These are phyloP conservation scores for Cercospora zeina DNA, from an alignment of 2,329 filamentous ascomycete species.

Conservation along the genomic window DNA sequence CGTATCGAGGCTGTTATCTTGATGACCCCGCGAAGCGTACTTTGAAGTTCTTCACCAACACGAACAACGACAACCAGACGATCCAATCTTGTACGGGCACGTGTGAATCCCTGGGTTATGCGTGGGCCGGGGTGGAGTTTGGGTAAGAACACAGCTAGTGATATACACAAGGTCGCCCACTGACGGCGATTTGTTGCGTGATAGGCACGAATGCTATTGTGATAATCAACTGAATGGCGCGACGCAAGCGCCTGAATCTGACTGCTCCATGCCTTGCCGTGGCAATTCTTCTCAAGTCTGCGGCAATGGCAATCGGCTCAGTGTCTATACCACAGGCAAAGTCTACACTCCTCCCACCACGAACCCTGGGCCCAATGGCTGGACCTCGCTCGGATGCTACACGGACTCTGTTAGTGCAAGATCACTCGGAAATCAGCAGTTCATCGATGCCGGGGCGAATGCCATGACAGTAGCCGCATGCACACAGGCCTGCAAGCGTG, in stretches of 20 bases:
- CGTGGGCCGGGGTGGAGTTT: slow-evolving; percentile 16
- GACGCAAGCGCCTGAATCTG: slow-evolving; percentile 16
- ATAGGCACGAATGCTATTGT: slow-evolving; percentile 16
- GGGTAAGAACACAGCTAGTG: neutral
- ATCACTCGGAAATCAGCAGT: slow-evolving; percentile 29
- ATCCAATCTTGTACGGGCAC: slow-evolving; percentile 18
- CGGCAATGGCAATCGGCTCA: slow-evolving; percentile 23
- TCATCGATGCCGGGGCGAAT: slow-evolving; percentile 24
- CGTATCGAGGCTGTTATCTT: slow-evolving; percentile 21
- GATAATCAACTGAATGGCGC: slow-evolving; percentile 12
- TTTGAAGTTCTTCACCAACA: slow-evolving; percentile 3
- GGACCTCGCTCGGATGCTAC: slow-evolving; percentile 37
- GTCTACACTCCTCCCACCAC: slow-evolving; percentile 22
- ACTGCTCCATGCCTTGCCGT: slow-evolving; percentile 25
- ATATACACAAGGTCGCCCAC: neutral
- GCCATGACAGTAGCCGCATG: slow-evolving; percentile 25
- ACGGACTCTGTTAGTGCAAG: slow-evolving; percentile 28
- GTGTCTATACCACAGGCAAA: slow-evolving; percentile 21
- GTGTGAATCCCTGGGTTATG: slow-evolving; percentile 17
- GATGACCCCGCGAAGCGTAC: slow-evolving; percentile 19
- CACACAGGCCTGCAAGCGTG: slow-evolving; percentile 30
- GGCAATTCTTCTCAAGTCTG: slow-evolving; percentile 23
- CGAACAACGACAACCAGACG: slow-evolving; percentile 13
- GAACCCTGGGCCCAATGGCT: slow-evolving; percentile 16
- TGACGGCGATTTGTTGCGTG: neutral